phyloP scores from a whole-genome alignment of 2,329 filamentous ascomycete genomes.

The Fusarium phyllophilum region DNA sequence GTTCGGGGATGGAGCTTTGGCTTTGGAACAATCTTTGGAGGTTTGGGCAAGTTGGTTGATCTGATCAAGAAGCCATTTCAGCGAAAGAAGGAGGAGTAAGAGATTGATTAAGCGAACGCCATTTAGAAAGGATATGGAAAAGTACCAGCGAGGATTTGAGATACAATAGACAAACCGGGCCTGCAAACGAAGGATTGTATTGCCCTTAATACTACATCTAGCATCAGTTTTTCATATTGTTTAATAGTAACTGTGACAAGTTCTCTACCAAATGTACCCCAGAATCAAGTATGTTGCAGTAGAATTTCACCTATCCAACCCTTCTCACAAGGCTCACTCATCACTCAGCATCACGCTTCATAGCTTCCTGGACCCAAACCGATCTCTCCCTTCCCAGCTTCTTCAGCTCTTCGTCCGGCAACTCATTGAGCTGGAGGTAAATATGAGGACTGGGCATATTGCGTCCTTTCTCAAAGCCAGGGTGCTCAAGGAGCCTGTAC shows the following conservation, averaged over 20 bases:
- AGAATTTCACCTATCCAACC: background rate
- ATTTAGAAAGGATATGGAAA: background rate
- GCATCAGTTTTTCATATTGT: background rate
- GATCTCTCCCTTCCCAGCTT: conserved; percentile 61
- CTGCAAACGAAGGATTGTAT: background rate
- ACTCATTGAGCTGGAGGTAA: conserved; percentile 60
- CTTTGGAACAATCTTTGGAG: conserved; percentile 55
- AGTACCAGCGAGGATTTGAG: background rate
- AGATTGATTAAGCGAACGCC: background rate
- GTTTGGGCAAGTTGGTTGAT: conserved; percentile 31
- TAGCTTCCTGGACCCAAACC: conserved; percentile 74
- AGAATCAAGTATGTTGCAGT: background rate
- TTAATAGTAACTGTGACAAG: background rate
- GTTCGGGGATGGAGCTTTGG: conserved; percentile 78
- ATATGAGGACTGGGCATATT: conserved; percentile 75
- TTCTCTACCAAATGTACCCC: background rate
- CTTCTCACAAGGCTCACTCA: background rate
- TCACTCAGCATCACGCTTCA: conserved; percentile 68
- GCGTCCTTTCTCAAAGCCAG: conserved; percentile 78
- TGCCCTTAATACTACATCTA: background rate
- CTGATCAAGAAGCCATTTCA: conserved; percentile 37
- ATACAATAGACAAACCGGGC: background rate
- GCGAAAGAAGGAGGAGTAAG: conserved; percentile 20
- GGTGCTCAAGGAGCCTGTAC: conserved; percentile 72
- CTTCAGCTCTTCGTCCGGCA: conserved; percentile 65